Base-by-base conservation (phyloP, 805 yeast genomes). In the Candida insectalens region DNA sequence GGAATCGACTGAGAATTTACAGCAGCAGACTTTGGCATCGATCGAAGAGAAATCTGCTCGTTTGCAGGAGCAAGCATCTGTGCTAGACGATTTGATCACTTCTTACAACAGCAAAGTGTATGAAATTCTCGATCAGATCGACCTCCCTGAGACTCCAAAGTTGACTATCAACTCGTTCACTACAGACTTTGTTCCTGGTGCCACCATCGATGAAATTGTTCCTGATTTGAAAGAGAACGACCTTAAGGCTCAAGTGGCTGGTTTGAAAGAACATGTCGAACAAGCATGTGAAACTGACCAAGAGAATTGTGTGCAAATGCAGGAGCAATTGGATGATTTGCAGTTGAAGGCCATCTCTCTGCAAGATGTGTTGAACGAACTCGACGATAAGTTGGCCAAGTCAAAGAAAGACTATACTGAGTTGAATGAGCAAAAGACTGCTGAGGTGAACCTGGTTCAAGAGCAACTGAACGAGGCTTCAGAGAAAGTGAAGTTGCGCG, bases 41-140 rank as follows among this genome's bases (percentile, higher is more conserved):
- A 63, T 74, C 6, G 62, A 65, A 22, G 65, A 67, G 13, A 72
- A 69, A 39, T 74, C 74, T 37, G 45, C 55, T 15, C 72, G 67
- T 25, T 65, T 76, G 15, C 69, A 63, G 30, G 63, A 62, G 22
- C 62, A 67, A 3, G 67, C 63, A 39, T 75, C 69, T 32, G 63
- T 67, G 30, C 53, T 84, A 32, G 71, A 74, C 26, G 60, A 59
- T 14, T 59, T 70, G 16, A 54, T 77, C 23, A 69, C 66, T 39
- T 70, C 67, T 31, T 84, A 80, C 53, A 77, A 79, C 43, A 59
- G 65, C 30, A 53, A 58, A 33, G 61, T 75, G 8, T 70, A 71
- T 46, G 63, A 74, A 27, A 63, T 77, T 38, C 70, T 60, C 7
- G 55, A 46, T 15, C 39, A 46, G 6, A 31, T 51, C 15, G 42